phyloP scores from a whole-genome alignment of 2,329 filamentous ascomycete genomes.

The Fusarium sp. region DNA sequence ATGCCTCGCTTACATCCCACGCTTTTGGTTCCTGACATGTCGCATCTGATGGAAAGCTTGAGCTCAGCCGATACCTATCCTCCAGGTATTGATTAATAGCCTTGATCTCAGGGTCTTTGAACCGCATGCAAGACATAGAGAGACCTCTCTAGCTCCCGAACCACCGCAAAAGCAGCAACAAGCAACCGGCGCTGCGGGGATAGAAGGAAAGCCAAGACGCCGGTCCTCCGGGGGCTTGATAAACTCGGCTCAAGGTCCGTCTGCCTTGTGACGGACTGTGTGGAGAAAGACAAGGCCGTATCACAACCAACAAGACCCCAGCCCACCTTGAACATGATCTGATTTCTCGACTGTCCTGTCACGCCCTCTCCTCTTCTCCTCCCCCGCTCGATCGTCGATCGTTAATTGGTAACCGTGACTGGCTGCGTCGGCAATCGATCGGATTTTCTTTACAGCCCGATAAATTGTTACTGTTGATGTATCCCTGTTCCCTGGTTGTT shows the following conservation, averaged over 20 bases:
- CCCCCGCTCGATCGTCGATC: background rate
- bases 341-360: constrained; percentile 6
- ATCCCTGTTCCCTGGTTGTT: background rate
- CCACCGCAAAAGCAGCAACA: background rate
- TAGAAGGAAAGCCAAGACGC: background rate
- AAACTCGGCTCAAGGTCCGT: background rate
- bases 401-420: constrained; percentile 1
- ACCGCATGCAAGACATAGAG: background rate
- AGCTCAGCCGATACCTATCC: background rate
- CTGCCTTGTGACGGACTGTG: background rate
- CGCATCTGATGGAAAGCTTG: constrained; percentile 3
- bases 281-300: background rate
- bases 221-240: background rate
- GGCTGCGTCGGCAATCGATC: constrained; percentile 22
- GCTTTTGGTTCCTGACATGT: constrained; percentile 3
- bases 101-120: background rate
- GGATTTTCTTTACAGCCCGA: background rate
- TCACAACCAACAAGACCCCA: background rate
- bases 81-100: background rate
- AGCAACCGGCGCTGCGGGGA: background rate
- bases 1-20: constrained; percentile 1
- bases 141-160: background rate
- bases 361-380: background rate
- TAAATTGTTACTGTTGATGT: background rate
- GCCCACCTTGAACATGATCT: background rate